These are phyloP conservation scores for Priceomyces melissophilus DNA, from an alignment of 805 yeast species.

Conservation along the genomic window DNA sequence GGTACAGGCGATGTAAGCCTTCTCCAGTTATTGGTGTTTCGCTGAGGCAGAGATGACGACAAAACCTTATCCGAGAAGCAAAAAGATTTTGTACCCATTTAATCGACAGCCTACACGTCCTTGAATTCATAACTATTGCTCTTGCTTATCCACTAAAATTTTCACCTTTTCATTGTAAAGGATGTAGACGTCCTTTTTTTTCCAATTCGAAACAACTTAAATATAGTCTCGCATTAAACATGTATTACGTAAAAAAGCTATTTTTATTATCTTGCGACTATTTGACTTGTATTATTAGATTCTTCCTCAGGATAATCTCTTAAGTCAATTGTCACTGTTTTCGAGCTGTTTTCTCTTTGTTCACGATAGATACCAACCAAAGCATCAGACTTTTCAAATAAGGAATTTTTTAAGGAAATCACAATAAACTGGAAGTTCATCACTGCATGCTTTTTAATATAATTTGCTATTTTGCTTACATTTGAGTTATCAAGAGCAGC, in stretches of 20 bases:
- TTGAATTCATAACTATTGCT: no score
- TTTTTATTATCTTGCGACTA: slow-evolving; percentile 1
- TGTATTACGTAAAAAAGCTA: not conserved
- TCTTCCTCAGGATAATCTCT: slow-evolving; percentile 50
- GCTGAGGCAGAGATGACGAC: no score
- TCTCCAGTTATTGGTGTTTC: no score
- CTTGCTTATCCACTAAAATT: no score
- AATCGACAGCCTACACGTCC: no score
- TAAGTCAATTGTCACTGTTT: slow-evolving; percentile 69
- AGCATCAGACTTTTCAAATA: slow-evolving; percentile 86
- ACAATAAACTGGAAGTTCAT: slow-evolving; percentile 87
- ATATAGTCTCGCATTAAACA: no score
- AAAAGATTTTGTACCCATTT: no score
- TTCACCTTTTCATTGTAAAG: no score
- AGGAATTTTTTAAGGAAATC: slow-evolving; percentile 80
- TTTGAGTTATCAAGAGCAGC: slow-evolving; percentile 93
- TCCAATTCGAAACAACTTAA: not conserved
- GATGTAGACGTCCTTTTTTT: not conserved
- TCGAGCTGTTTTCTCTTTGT: slow-evolving; percentile 67
- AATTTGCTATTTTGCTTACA: slow-evolving; percentile 82
- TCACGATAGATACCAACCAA: slow-evolving; percentile 91
- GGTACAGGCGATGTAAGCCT: no score
- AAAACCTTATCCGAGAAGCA: no score
- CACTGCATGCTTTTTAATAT: slow-evolving; percentile 71
- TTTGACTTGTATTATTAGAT: slow-evolving; percentile 8